Base-by-base conservation (phyloP, 1,284 basidiomycete species). In the Ceratobasidium sp. region DNA sequence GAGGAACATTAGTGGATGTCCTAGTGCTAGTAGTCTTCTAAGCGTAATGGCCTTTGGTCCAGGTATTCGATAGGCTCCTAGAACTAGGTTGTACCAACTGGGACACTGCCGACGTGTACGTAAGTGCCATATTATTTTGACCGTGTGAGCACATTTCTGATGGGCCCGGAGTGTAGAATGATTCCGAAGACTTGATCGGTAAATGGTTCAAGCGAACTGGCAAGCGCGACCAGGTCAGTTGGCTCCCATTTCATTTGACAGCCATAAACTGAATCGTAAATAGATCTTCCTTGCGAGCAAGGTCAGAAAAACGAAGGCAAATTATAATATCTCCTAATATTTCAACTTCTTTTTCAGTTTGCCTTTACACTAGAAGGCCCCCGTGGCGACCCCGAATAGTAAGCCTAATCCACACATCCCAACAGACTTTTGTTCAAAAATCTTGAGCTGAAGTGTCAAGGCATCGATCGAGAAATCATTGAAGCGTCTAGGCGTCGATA, bases 231-330 rank as follows among this genome's bases (percentile, higher is more conserved):
- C 69, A 71, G 25, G 69, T 71, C 15, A 19, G 69, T 61, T 19
- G 37, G 19, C 25, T 34, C 40, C 19, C 22, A n/a, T 22, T 25
- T 54, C 22, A 25, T 54, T 66, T 13, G 19, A 11, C 25, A 51
- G 25, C 32, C 25, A 6, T 49, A 1, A 25, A 34, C 7, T 40
- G 32, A 44, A 9, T 9, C 43, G 15, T 9, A 15, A 13, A 54
- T 49, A 86, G 59, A 85, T 87, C 70, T 87, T 87, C 82, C 81
- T 88, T 0, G 85, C 86, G 0, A 87, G 85, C 37, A 91, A 91
- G 81, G 89, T 89, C 17, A 68, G 17, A 32, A 40, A 61, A 56
- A n/a, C 32, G 22, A 17, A 13, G n/a, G 29, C 57, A 29, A 22
- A 25, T 29, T 49, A 19, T 49, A 49, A 19, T 29, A 29, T 49